These are phyloP conservation scores for Boeremia lycopersici DNA, from an alignment of 2,329 filamentous ascomycete genomes.

Conservation along the genomic window DNA sequence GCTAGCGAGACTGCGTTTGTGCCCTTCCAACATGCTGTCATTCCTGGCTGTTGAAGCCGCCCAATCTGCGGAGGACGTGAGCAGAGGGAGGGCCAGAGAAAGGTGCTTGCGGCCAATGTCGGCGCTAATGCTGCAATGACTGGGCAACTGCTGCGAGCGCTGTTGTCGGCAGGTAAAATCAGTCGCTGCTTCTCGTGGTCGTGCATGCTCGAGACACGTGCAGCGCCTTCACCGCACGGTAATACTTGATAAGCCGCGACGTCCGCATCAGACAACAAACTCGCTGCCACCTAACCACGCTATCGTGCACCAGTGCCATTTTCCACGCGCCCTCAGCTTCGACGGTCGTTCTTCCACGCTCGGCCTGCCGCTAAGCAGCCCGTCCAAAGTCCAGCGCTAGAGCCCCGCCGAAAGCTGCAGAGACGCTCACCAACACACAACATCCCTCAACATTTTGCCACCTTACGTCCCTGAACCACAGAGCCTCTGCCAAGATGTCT, in stretches of 20 bases:
- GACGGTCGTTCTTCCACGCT: slow-evolving; percentile 15
- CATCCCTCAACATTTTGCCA: slow-evolving; percentile 41
- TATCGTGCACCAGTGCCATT: slow-evolving; percentile 4
- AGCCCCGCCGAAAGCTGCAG: slow-evolving; percentile 45
- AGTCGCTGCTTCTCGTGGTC: slow-evolving; percentile 14
- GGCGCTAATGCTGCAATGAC: slow-evolving; percentile 9
- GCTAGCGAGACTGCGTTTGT: slow-evolving; percentile 5
- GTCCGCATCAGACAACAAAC: background rate
- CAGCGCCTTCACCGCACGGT: slow-evolving; percentile 7
- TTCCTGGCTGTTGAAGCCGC: slow-evolving; percentile 10
- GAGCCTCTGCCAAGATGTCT: slow-evolving; percentile 59
- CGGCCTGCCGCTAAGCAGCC: slow-evolving; percentile 13
- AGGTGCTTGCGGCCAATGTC: slow-evolving; percentile 17
- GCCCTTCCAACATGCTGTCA: slow-evolving; percentile 9
- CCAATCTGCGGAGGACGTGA: slow-evolving; percentile 14
- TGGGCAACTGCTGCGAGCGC: slow-evolving; percentile 14
- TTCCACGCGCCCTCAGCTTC: slow-evolving; percentile 10
- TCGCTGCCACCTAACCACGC: background rate
- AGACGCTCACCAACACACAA: slow-evolving; percentile 37
- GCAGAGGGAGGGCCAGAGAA: slow-evolving; percentile 6
- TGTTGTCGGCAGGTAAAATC: background rate
- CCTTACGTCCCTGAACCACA: slow-evolving; percentile 32
- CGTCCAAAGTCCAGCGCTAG: slow-evolving; percentile 16
- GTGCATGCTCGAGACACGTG: slow-evolving; percentile 13
- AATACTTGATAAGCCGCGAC: background rate